Evolutionary conservation across 805 yeast species (phyloP).

Genomic region (Candida yuanshanica): DNA sequence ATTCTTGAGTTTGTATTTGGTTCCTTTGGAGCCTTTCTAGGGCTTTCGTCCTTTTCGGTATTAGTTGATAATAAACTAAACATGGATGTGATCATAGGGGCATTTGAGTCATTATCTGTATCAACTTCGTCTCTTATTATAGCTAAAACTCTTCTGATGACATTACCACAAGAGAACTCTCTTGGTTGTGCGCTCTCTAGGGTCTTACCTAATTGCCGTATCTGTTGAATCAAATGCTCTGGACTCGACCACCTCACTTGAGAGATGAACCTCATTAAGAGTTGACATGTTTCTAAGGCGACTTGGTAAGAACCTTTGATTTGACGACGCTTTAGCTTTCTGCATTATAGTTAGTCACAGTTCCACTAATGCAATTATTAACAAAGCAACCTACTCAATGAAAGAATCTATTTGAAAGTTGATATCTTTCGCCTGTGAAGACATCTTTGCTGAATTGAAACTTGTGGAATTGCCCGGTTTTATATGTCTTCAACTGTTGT

Average conservation of each 20-base stretch:
- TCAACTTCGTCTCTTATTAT: slow-evolving; percentile 82
- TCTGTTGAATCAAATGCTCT: slow-evolving; percentile 62
- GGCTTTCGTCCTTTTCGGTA: slow-evolving; percentile 11
- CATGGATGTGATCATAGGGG: slow-evolving; percentile 74
- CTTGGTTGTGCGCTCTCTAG: slow-evolving; percentile 81
- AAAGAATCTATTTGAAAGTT: slow-evolving; percentile 38
- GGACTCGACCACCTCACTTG: slow-evolving; percentile 83
- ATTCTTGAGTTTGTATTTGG: slow-evolving; percentile 16
- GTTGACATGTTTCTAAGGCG: slow-evolving; percentile 83
- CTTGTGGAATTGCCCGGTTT: not conserved
- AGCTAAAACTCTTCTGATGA: slow-evolving; percentile 83
- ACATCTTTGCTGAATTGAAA: slow-evolving; percentile 7
- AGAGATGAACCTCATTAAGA: slow-evolving; percentile 82
- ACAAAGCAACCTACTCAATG: slow-evolving; percentile 28
- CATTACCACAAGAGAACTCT: slow-evolving; percentile 85
- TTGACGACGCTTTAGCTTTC: slow-evolving; percentile 75
- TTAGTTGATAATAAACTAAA: slow-evolving; percentile 70
- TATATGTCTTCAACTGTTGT: not conserved
- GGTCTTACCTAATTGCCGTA: slow-evolving; percentile 66
- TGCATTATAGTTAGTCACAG: slow-evolving; percentile 5
- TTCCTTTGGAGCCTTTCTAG: slow-evolving; percentile 17
- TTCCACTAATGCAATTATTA: not conserved
- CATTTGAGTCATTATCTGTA: slow-evolving; percentile 29
- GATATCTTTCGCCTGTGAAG: slow-evolving; percentile 26
- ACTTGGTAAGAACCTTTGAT: slow-evolving; percentile 73